These are phyloP conservation scores for Persicaria tinctoria DNA, from an alignment of 148 eudicot genomes.

Conservation along the genomic window DNA sequence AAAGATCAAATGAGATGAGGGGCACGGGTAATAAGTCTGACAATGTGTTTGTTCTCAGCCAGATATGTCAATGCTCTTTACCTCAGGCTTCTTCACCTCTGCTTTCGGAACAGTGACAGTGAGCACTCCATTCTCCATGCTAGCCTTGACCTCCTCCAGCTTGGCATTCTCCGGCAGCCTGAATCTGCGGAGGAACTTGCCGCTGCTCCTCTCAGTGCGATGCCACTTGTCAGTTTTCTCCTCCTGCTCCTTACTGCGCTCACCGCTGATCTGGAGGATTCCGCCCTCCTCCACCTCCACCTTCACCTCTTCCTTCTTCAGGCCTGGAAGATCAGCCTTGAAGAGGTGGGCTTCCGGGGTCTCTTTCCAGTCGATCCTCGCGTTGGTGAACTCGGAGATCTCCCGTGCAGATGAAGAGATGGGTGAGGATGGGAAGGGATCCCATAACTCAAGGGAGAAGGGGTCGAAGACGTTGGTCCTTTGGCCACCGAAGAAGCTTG, in stretches of 20 bases:
- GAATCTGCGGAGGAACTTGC: conserved; percentile 38
- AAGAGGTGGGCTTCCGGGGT: conserved; percentile 40
- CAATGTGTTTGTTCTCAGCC: not conserved
- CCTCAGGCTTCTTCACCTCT: conserved; percentile 42
- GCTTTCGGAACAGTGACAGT: conserved; percentile 48
- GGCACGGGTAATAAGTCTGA: not conserved
- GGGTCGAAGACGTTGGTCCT: conserved; percentile 23
- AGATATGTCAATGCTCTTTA: conserved; percentile 32
- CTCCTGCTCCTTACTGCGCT: conserved; percentile 2
- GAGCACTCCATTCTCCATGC: conserved; percentile 45
- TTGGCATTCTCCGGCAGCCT: conserved; percentile 41
- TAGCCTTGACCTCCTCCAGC: conserved; percentile 38
- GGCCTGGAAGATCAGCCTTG: conserved; percentile 46
- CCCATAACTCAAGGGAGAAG: conserved; percentile 20
- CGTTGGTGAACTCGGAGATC: conserved; percentile 30
- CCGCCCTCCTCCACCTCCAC: conserved; percentile 42
- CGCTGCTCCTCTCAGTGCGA: conserved; percentile 21
- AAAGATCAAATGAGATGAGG: not conserved
- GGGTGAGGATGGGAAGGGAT: conserved; percentile 17
- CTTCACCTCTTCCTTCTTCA: conserved; percentile 48
- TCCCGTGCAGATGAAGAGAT: conserved; percentile 27
- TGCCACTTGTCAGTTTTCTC: conserved; percentile 32
- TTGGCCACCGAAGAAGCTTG: conserved; percentile 21
- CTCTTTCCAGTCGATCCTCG: conserved; percentile 40
- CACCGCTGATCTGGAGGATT: conserved; percentile 14